phyloP scores from a whole-genome alignment of 345 rosid genomes.

The Hypericum perforatum region DNA sequence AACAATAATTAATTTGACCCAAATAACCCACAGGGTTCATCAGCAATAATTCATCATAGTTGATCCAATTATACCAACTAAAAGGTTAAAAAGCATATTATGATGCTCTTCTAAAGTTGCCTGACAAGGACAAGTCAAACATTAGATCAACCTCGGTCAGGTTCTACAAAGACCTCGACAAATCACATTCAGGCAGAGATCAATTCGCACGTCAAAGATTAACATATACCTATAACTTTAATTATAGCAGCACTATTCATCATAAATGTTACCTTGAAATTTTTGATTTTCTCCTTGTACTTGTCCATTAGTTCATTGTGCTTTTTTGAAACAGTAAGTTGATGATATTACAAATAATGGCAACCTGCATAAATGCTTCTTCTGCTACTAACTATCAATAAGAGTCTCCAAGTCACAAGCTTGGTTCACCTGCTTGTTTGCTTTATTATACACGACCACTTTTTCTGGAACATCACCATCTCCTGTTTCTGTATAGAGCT shows the following conservation, averaged over 20 bases:
- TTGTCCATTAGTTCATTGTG: constrained; percentile 71
- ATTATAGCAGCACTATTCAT: no score
- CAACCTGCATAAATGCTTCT: constrained; percentile 49
- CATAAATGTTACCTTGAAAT: constrained; percentile 44
- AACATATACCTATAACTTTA: no score
- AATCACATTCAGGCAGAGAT: no score
- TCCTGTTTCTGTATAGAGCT: constrained; percentile 63
- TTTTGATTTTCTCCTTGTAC: constrained; percentile 62
- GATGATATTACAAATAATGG: constrained; percentile 98
- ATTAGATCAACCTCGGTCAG: constrained; percentile 8
- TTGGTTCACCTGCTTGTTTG: constrained; percentile 75
- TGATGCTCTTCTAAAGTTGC: constrained; percentile 46
- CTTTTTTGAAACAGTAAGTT: constrained; percentile 75
- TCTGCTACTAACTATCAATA: neutral
- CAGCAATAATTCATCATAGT: neutral
- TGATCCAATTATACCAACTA: no score
- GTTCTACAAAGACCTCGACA: no score
- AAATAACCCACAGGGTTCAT: no score
- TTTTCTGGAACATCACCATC: constrained; percentile 75
- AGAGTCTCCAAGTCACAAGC: neutral
- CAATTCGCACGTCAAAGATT: no score
- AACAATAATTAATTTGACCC: neutral
- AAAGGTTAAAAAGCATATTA: constrained; percentile 4
- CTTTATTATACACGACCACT: constrained; percentile 59
- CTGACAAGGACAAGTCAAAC: constrained; percentile 27